Percentiles rank a stretch among this genome's conserved stretches.
phyloP scores from a whole-genome alignment of 169 alveolate genomes.

The Plasmodium yoelii region DNA sequence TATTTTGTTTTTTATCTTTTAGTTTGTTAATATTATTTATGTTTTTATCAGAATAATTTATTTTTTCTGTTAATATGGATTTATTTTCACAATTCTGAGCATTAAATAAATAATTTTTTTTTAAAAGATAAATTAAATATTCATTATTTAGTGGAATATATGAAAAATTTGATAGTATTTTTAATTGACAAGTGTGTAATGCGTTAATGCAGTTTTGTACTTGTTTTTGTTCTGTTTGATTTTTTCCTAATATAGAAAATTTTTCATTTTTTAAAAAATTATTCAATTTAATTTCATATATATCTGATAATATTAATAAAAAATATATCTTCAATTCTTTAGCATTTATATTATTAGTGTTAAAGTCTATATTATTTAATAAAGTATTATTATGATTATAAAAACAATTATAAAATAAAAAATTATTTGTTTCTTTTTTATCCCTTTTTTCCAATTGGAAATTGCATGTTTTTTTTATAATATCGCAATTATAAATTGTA shows the following conservation, averaged over 20 bases:
- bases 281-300: conserved; percentile 7
- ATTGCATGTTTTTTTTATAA: too few relatives aligned
- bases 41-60: background rate
- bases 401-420: background rate
- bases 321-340: conserved; percentile 20
- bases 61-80: background rate
- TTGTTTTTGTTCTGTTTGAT: background rate
- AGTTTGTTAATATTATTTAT: conserved; percentile 1
- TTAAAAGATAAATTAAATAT: conserved; percentile 28
- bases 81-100: background rate
- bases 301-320: conserved; percentile 25
- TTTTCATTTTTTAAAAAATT: background rate
- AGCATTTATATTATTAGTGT: background rate
- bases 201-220: background rate
- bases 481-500: too few relatives aligned
- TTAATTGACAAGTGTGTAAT: conserved; percentile 8
- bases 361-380: conserved; percentile 1
- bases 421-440: background rate
- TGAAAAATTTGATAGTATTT: background rate
- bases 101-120: conserved; percentile 10
- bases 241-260: background rate
- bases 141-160: conserved; percentile 16
- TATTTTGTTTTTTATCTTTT: background rate
- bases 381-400: background rate
- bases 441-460: background rate